Evolutionary conservation across 164 flowering plant genomes (phyloP), one percentile per base, ranked within the genome.

Genomic region (Macadamia integrifolia): DNA sequence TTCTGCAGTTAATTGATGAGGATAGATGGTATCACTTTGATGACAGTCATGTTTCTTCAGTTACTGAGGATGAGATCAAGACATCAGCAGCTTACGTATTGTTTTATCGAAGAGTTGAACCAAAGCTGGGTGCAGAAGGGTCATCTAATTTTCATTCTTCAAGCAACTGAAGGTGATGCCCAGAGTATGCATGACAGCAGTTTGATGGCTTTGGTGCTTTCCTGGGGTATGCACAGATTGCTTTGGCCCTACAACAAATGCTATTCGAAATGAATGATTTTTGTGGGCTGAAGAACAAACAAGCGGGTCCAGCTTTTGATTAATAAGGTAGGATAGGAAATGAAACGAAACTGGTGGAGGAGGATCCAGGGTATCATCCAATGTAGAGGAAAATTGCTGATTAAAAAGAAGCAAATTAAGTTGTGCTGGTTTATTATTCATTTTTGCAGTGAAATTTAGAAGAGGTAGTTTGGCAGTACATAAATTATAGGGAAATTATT

Each of bases 11-110:
- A 76, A 71, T 85, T 31, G 91, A 87, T 64, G 96, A 87, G 70
- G 73, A 89, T 70, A 82, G 78, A 76, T 95, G 97, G 98, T 92
- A 89, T 74, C 88, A 87, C 80, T 95, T 95, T 67, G 97, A 95
- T 62, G 99, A 95, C 75, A 77, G 89, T 59, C 86, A 78, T 62
- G 98, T 95, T 64, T 83, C 92, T 60, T 76, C 89, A 0, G 84
- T 83, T 9, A 74, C 60, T 69, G 93, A 89, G 71, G 68, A 80
- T 32, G 97, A 86, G 3, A 85, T 95, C 64, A 85, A 70, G 83
- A 90, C 98, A 28, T 74, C 91, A 29, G 94, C 97, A 56, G 98
- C 98, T 31, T 95, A 95, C 70, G 84, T 95, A 55, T 74, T 92
- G 70, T 92, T 95, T 73, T 90, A 89, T 65, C 83, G 66, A 65